These are phyloP conservation scores for Epichloe hybrida DNA, from an alignment of 2,329 filamentous ascomycete genomes.

Conservation along the genomic window DNA sequence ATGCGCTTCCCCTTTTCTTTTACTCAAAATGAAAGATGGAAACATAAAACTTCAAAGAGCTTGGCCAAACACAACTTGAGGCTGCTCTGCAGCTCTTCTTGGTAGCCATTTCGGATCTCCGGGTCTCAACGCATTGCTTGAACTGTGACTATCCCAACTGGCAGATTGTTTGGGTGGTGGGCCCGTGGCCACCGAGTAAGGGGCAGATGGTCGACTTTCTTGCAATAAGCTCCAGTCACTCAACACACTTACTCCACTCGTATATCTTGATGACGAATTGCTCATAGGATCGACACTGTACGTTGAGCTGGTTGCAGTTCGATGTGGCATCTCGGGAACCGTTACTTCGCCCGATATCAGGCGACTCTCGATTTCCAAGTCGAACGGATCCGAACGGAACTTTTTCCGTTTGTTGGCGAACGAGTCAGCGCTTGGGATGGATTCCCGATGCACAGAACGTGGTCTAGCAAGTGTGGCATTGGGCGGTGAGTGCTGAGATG, in stretches of 20 bases:
- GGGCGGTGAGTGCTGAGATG: slow-evolving; percentile 15
- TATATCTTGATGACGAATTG: slow-evolving; percentile 31
- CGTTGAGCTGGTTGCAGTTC: slow-evolving; percentile 20
- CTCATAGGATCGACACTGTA: slow-evolving; percentile 33
- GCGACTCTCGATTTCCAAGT: slow-evolving; percentile 35
- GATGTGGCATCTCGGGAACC: slow-evolving; percentile 11
- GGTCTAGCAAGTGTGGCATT: slow-evolving; percentile 21
- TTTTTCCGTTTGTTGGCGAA: slow-evolving; percentile 36
- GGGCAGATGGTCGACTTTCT: not conserved
- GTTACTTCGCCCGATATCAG: slow-evolving; percentile 8
- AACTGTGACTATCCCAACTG: not conserved
- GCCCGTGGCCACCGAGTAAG: not conserved
- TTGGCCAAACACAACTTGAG: not conserved
- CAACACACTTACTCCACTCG: slow-evolving; percentile 39
- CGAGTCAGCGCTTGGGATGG: slow-evolving; percentile 25
- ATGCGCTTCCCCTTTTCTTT: not conserved
- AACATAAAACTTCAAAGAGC: not conserved
- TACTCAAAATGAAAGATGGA: not conserved
- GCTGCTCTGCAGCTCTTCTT: not conserved
- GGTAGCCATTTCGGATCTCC: not conserved
- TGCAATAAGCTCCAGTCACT: slow-evolving; percentile 22
- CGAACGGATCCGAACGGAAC: slow-evolving; percentile 51
- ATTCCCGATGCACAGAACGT: slow-evolving; percentile 24
- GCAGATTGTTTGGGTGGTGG: not conserved
- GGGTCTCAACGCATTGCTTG: no score